Evolutionary conservation across 208 protist genomes (phyloP).

Genomic region (Leishmania turanica): DNA sequence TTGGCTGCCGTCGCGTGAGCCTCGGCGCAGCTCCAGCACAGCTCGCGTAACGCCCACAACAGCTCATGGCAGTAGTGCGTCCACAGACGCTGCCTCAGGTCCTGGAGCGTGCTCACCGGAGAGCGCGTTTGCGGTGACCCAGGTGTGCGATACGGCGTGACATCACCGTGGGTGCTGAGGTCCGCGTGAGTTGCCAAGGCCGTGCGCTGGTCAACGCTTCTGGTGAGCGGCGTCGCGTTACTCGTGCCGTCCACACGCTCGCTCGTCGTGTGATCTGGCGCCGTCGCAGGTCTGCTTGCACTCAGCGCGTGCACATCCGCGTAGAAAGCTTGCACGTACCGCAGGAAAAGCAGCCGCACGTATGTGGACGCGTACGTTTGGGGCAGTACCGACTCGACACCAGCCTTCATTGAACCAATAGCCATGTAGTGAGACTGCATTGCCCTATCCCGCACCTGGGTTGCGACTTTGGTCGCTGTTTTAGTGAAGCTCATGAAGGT

Average conservation of each 20-base stretch:
- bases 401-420: conserved; percentile 30
- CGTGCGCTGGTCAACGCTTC: too few species aligned
- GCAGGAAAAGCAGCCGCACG: conserved; percentile 63
- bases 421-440: conserved; percentile 37
- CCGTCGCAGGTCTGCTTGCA: neutral
- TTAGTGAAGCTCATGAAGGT: conserved; percentile 24
- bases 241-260: neutral
- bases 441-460: conserved; percentile 15
- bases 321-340: conserved; percentile 61
- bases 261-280: neutral
- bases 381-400: conserved; percentile 37
- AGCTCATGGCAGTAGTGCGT: conserved; percentile 50
- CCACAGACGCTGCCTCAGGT: conserved; percentile 41
- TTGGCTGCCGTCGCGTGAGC: conserved; percentile 58
- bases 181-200: neutral
- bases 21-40: conserved; percentile 54
- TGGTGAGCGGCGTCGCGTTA: neutral
- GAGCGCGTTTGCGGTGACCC: neutral
- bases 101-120: conserved; percentile 13
- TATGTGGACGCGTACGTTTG: conserved; percentile 53
- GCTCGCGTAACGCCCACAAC: conserved; percentile 48
- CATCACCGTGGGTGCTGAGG: neutral
- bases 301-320: conserved; percentile 29
- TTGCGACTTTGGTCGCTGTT: conserved; percentile 14
- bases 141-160: conserved; percentile 7